Base-by-base conservation (phyloP, 257 asterid genomes). In the Ilex aquifolium region DNA sequence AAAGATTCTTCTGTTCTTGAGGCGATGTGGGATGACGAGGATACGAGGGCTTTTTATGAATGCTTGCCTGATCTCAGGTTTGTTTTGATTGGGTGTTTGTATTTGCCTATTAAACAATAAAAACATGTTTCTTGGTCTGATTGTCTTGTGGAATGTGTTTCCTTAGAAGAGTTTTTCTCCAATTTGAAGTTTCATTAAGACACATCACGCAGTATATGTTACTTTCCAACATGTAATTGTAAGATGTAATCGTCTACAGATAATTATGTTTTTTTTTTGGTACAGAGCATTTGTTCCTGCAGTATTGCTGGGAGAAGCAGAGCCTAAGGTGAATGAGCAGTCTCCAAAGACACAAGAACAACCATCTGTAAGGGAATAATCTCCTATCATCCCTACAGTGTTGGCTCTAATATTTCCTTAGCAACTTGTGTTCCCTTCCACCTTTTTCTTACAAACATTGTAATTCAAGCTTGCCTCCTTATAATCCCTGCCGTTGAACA, bases 271-370 rank as follows among this genome's bases (percentile, higher is more conserved):
- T 7, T 21, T 60, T 70, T 68, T 21, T 59, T 62, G 5, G 7
- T 63, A 30, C 75, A 93, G 99, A 75, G 99, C 99, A 73, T 93
- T 93, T 81, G 99, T 93, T 69, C 99, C 99, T 53, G 99, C 99
- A 62, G 99, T 93, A 55, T 79, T 93, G 72, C 82, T 93, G 72
- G 99, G 99, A 77, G 99, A 90, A 82, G 75, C 90, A 59, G 99
- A 93, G 68, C 71, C 88, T 44, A 93, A 90, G 81, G 66, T 66
- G 74, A 87, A 77, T 57, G 99, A 93, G 69, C 97, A 85, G 59
- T 82, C 95, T 67, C 68, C 89, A 50, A 93, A 87, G 86, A 69
- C 78, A 50, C 96, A 77, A 70, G 99, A 93, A 51, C 88, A 68
- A 74, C 76, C 83, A 64, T 64, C 74, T 67, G 99, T 93, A 93